Base-by-base conservation (phyloP, 2,329 filamentous ascomycete genomes). In the Beauveria australis region DNA sequence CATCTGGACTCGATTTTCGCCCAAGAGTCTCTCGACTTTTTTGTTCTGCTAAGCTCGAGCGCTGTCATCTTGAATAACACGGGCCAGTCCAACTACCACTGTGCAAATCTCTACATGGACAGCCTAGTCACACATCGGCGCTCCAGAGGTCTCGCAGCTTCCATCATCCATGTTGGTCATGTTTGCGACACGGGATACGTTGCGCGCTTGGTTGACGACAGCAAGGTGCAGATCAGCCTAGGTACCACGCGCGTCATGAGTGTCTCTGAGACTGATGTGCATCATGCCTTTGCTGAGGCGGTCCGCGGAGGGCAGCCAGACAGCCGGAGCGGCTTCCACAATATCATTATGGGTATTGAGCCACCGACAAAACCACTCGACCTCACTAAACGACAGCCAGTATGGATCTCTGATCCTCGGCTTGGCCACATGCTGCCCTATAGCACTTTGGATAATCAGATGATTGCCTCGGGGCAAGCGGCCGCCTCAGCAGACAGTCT, bases 81-180 rank as follows among this genome's bases (percentile, higher is more conserved):
- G 16, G 68, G 66, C 1, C 79, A 82, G 65, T 64, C 71, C 6
- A 79, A 76, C 64, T 82, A 82, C 63, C 65, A 70, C 1, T 75
- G 76, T 0, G 77, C 74, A 0, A 79, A 79, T 61, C 62, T 64
- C 8, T 81, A 72, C 66, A 75, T 80, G 71, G 64, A 66, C 5
- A 64, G 64, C 1, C 65, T 81, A 0, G 73, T 70, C 0, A 53
- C 63, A 0, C 67, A 75, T 8, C 68, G 79, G 6, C 63, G 73
- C 0, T 62, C 63, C 1, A 69, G 74, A 5, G 76, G 77, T 0
- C 62, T 76, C 0, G 69, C 73, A 5, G 77, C 64, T 0, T 75
- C 74, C 1, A 67, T 70, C 5, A 67, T 79, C 24, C 65, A 75
- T 53, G 70, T 79, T 4, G 73, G 74, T 1, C 56, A 64, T 12